Percentiles rank a stretch among this genome's conserved stretches.
Conservation (phyloP, 2,329 filamentous ascomycete species). For the Ramularia collo-cygni region DNA sequence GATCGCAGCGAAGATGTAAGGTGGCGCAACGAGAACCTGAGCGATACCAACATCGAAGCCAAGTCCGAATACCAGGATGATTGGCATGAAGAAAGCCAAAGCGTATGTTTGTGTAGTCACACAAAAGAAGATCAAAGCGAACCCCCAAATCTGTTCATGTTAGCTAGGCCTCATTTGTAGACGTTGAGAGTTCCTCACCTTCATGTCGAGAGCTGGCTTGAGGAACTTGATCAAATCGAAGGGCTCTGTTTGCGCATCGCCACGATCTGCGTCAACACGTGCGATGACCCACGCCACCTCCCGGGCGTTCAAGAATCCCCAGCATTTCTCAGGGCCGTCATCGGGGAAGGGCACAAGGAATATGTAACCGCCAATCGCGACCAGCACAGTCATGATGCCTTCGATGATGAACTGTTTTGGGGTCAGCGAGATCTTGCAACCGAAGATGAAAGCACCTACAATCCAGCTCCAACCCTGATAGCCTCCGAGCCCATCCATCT, state of each 20-base stretch:
- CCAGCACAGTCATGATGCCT: constrained; percentile 31
- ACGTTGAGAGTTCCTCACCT: constrained; percentile 25
- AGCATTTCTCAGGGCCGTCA: constrained; percentile 32
- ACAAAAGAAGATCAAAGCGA: constrained; percentile 50
- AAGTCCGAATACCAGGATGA: constrained; percentile 27
- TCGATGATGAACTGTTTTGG: constrained; percentile 34
- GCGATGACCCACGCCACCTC: constrained; percentile 43
- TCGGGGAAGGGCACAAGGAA: constrained; percentile 42
- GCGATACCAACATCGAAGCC: constrained; percentile 23
- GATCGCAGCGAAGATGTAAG: constrained; percentile 31
- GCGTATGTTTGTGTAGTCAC: constrained; percentile 68
- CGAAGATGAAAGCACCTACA: constrained; percentile 2
- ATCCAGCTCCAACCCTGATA: constrained; percentile 39
- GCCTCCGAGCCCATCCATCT: constrained; percentile 42
- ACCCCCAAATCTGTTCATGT: constrained; percentile 39
- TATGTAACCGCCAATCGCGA: constrained; percentile 36
- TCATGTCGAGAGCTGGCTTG: constrained; percentile 40
- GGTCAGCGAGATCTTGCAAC: no score
- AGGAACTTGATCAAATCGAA: constrained; percentile 46
- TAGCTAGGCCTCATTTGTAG: no score
- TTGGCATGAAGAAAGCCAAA: constrained; percentile 53
- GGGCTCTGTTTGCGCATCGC: constrained; percentile 41
- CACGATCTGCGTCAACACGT: constrained; percentile 45
- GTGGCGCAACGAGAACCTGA: constrained; percentile 29
- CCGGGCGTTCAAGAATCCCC: constrained; percentile 36